Conservation (phyloP, 768 basidiomycete species). For the Panellus pusillus region DNA sequence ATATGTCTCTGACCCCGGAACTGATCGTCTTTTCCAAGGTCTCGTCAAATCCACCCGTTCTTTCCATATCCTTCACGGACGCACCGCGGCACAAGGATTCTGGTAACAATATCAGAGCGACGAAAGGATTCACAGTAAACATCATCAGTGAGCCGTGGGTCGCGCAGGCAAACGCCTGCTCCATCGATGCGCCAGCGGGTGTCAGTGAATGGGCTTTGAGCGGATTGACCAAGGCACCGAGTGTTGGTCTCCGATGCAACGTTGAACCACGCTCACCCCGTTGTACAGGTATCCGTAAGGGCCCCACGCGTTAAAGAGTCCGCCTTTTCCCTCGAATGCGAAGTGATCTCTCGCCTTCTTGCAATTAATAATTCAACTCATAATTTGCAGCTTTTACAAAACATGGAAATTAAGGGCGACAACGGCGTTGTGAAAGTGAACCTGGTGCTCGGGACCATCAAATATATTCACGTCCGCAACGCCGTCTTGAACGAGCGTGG, state of each 20-base stretch:
- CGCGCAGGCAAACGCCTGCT: slow-evolving; percentile 53
- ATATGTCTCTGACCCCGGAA: neutral
- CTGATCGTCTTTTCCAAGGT: slow-evolving; percentile 39
- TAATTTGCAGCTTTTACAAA: slow-evolving; percentile 43
- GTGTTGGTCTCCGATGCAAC: slow-evolving; percentile 40
- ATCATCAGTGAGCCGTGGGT: slow-evolving; percentile 73
- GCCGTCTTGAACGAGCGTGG: slow-evolving; percentile 47
- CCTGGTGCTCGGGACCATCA: slow-evolving; percentile 53
- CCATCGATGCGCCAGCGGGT: slow-evolving; percentile 52
- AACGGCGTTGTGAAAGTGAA: slow-evolving; percentile 36
- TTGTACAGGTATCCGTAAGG: slow-evolving; percentile 42
- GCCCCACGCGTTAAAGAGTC: slow-evolving; percentile 63
- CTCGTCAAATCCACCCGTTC: slow-evolving; percentile 59
- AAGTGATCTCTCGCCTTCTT: slow-evolving; percentile 27
- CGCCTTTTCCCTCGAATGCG: slow-evolving; percentile 65
- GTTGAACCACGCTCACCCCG: slow-evolving; percentile 5
- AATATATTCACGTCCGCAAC: slow-evolving; percentile 57
- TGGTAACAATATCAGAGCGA: slow-evolving; percentile 59
- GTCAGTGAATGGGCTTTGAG: slow-evolving; percentile 62
- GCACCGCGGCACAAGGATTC: slow-evolving; percentile 51
- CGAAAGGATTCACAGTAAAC: slow-evolving; percentile 70
- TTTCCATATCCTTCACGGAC: slow-evolving; percentile 50
- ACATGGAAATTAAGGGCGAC: slow-evolving; percentile 43
- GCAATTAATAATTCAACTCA: neutral
- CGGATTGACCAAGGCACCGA: slow-evolving; percentile 56